phyloP scores from a whole-genome alignment of 1,139 yeast genomes.

The Zygotorulaspora mrakii region DNA sequence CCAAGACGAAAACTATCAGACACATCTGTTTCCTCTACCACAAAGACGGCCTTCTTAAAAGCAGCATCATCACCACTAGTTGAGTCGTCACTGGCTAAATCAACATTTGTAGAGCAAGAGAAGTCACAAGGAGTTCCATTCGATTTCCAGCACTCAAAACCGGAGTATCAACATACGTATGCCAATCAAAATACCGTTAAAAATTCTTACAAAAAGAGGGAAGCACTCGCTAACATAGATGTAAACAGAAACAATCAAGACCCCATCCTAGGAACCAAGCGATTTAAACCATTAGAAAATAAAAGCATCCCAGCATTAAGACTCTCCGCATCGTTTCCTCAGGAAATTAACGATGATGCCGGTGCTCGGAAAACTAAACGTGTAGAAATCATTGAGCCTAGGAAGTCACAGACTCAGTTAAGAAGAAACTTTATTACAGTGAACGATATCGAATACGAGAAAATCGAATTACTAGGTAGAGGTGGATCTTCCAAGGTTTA shows the following conservation, averaged over 20 bases:
- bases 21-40: slow-evolving; percentile 13
- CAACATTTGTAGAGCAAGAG: background rate
- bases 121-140: background rate
- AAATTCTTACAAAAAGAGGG: slow-evolving; percentile 20
- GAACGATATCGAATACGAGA: slow-evolving; percentile 66
- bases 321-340: slow-evolving; percentile 1
- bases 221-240: slow-evolving; percentile 31
- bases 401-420: slow-evolving; percentile 12
- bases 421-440: slow-evolving; percentile 37
- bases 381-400: slow-evolving; percentile 33
- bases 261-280: slow-evolving; percentile 7
- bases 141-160: slow-evolving; percentile 11
- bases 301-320: background rate
- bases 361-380: slow-evolving; percentile 17
- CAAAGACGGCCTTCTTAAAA: slow-evolving; percentile 12
- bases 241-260: slow-evolving; percentile 22
- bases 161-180: slow-evolving; percentile 24
- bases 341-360: slow-evolving; percentile 8
- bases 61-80: slow-evolving; percentile 17
- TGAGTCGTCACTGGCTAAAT: slow-evolving; percentile 6
- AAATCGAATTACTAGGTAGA: slow-evolving; percentile 74
- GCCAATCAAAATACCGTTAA: slow-evolving; percentile 8
- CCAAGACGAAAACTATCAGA: slow-evolving; percentile 23
- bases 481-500: slow-evolving; percentile 95
- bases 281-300: slow-evolving; percentile 8